These are phyloP conservation scores for Daedalea quercina DNA, from an alignment of 768 basidiomycete species.

Conservation along the genomic window DNA sequence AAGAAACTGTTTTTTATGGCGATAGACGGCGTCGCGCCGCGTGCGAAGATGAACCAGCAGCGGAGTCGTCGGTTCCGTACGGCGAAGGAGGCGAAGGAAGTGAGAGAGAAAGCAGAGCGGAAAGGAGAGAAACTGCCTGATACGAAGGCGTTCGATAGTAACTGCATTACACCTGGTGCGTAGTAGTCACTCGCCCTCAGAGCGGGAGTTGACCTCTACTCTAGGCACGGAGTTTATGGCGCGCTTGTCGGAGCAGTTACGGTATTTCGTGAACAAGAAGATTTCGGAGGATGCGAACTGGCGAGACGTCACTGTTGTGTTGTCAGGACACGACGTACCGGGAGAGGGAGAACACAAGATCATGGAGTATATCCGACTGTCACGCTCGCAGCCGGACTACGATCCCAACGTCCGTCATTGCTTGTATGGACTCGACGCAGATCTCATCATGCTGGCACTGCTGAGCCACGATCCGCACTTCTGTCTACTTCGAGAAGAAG, in stretches of 20 bases:
- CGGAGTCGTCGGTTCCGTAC: conserved; percentile 90
- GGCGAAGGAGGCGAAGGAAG: conserved; percentile 86
- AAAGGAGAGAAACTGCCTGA: conserved; percentile 90
- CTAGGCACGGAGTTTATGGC: conserved; percentile 94
- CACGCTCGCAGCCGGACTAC: conserved; percentile 92
- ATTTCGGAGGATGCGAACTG: conserved; percentile 95
- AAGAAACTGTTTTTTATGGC: conserved; percentile 99
- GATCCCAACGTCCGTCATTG: conserved; percentile 97
- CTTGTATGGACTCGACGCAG: conserved; percentile 96
- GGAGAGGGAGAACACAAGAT: conserved; percentile 99
- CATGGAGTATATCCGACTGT: conserved; percentile 96
- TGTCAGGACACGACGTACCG: conserved; percentile 96
- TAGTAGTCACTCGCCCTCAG: conserved; percentile 5
- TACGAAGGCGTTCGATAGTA: conserved; percentile 96
- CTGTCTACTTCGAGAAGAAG: conserved; percentile 94
- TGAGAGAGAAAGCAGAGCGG: conserved; percentile 76
- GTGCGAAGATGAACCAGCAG: conserved; percentile 99
- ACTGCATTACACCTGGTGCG: conserved; percentile 96
- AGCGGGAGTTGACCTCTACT: neutral
- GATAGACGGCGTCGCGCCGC: conserved; percentile 93
- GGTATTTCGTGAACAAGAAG: conserved; percentile 98
- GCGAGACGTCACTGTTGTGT: conserved; percentile 85
- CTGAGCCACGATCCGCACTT: conserved; percentile 99
- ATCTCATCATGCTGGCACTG: conserved; percentile 96
- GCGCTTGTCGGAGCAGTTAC: conserved; percentile 82